Evolutionary conservation across 1,284 basidiomycete genomes (phyloP).

Genomic region (Leccinum pachyderme): DNA sequence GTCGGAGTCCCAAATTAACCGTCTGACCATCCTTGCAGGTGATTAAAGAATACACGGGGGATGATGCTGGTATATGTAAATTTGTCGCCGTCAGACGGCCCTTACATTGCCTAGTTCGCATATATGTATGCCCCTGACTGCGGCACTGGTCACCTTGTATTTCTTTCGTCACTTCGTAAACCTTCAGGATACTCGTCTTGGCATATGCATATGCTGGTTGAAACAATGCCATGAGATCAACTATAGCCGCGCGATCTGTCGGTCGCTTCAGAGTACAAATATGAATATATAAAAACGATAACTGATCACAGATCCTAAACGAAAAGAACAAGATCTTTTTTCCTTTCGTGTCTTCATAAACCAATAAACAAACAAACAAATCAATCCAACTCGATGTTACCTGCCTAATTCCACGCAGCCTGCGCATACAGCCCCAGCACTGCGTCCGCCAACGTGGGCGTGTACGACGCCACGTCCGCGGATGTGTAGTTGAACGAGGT

Average conservation of each 20-base stretch:
- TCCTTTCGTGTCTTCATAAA: neutral
- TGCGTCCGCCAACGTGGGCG: slow-evolving; percentile 45
- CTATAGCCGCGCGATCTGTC: neutral
- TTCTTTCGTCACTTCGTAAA: no score
- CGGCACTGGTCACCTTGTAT: no score
- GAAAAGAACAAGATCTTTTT: neutral
- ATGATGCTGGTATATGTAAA: no score
- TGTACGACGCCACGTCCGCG: slow-evolving; percentile 53
- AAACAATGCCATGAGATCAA: no score
- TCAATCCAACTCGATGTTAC: neutral
- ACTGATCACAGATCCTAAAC: neutral
- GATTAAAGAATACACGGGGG: no score
- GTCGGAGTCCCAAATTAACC: no score
- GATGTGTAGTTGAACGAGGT: slow-evolving; percentile 48
- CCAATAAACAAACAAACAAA: neutral
- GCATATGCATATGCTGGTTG: neutral
- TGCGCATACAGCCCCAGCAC: slow-evolving; percentile 63
- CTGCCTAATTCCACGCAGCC: slow-evolving; percentile 51
- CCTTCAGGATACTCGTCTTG: no score
- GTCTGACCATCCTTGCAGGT: no score
- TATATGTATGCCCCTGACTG: no score
- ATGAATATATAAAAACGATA: neutral
- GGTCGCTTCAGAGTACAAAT: neutral
- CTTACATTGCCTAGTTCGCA: no score
- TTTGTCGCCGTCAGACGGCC: no score